Evolutionary conservation across 2,329 filamentous ascomycete genomes (phyloP).

Genomic region (Coniochaeta sp.): DNA sequence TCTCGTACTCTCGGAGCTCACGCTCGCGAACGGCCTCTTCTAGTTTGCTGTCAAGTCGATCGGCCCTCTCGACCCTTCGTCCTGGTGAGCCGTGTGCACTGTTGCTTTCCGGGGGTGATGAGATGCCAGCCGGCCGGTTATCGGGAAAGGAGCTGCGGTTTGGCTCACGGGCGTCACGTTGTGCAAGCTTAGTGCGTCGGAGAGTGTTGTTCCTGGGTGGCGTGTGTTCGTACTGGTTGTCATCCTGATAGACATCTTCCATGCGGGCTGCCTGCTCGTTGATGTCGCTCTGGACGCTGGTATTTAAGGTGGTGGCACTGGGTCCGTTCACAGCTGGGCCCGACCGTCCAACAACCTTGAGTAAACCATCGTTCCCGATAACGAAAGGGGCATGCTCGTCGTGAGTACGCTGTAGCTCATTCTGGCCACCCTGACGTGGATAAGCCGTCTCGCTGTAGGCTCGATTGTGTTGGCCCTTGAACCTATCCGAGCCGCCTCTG

Average conservation of each 20-base stretch:
- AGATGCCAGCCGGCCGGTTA: conserved; percentile 4
- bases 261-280: conserved; percentile 13
- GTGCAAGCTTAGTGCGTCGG: conserved; percentile 27
- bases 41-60: conserved; percentile 1
- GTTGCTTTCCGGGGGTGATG: background rate
- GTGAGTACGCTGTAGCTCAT: conserved; percentile 8
- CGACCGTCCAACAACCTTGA: conserved; percentile 22
- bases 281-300: conserved; percentile 9
- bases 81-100: background rate
- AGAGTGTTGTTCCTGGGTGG: conserved; percentile 16
- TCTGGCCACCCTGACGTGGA: conserved; percentile 6
- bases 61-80: conserved; percentile 3
- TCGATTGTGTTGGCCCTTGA: conserved; percentile 13
- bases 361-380: conserved; percentile 27
- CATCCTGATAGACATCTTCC: conserved; percentile 15
- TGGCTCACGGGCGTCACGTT: conserved; percentile 26
- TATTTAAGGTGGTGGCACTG: conserved; percentile 13
- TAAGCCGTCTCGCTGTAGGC: conserved; percentile 14
- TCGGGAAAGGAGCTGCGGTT: conserved; percentile 15
- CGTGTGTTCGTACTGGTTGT: conserved; percentile 17
- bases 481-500: conserved; percentile 14
- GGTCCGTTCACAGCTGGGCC: conserved; percentile 9
- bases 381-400: conserved; percentile 21
- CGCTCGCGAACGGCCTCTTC: conserved; percentile 13
- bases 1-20: conserved; percentile 10